These are phyloP conservation scores for Globisporangium nodosum DNA, from an alignment of 352 stramenopile genomes.

Conservation along the genomic window DNA sequence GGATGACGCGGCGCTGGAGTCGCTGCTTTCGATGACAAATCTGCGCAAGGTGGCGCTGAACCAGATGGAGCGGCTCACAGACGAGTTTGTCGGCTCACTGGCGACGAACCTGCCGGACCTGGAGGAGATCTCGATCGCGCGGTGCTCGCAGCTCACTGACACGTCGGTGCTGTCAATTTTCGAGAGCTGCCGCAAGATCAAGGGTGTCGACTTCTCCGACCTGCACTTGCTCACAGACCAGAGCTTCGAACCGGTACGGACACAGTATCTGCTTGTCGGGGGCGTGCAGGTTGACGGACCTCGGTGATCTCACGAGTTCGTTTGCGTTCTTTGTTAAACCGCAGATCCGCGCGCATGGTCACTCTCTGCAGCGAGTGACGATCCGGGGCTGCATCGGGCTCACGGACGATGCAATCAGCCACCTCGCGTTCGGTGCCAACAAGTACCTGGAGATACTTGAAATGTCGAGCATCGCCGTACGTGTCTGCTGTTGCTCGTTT, in stretches of 20 bases:
- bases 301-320: background rate
- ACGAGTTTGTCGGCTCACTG: constrained; percentile 49
- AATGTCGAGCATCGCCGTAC: constrained; percentile 74
- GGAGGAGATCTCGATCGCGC: constrained; percentile 63
- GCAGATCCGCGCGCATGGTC: constrained; percentile 44
- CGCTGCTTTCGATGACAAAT: constrained; percentile 55
- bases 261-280: background rate
- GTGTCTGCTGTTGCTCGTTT: constrained; percentile 8
- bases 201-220: constrained; percentile 61
- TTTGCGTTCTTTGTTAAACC: constrained; percentile 1
- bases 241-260: constrained; percentile 50
- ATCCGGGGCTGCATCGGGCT: constrained; percentile 60
- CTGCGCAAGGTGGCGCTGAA: constrained; percentile 65
- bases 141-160: constrained; percentile 68
- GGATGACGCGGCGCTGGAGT: constrained; percentile 45
- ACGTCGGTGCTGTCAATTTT: constrained; percentile 34
- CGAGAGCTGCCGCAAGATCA: constrained; percentile 52
- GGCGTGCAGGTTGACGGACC: background rate
- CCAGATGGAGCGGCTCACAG: constrained; percentile 70
- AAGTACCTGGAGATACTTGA: constrained; percentile 53
- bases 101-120: constrained; percentile 22
- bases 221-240: constrained; percentile 62
- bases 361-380: constrained; percentile 44
- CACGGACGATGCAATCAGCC: constrained; percentile 49
- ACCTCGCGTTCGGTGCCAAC: constrained; percentile 52